Percentiles rank a stretch among this genome's conserved stretches.
Evolutionary conservation across 2,329 filamentous ascomycete species (phyloP).

Genomic region (Xylaria sp.): DNA sequence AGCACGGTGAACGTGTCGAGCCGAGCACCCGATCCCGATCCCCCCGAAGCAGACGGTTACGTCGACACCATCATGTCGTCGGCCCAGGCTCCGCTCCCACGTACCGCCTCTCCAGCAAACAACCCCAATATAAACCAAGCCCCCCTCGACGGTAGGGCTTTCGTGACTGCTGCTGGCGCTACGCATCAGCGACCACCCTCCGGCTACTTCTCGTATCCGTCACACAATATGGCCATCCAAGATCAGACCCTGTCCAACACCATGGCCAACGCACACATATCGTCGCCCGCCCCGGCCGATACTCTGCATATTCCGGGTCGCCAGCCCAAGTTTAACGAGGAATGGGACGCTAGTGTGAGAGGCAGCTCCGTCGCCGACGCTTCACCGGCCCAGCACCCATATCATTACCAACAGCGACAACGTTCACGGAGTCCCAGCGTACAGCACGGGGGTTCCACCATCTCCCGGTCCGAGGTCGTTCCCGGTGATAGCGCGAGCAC

Average conservation of each 20-base stretch:
- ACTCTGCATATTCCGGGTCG: slow-evolving; percentile 32
- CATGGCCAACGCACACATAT: slow-evolving; percentile 43
- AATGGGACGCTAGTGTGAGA: slow-evolving; percentile 72
- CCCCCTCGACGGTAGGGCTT: slow-evolving; percentile 26
- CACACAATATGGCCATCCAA: slow-evolving; percentile 35
- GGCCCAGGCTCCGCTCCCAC: slow-evolving; percentile 29
- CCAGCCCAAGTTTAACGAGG: slow-evolving; percentile 67
- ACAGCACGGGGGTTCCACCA: slow-evolving; percentile 67
- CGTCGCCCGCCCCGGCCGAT: slow-evolving; percentile 36
- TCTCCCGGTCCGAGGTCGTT: slow-evolving; percentile 56
- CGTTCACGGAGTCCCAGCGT: slow-evolving; percentile 45
- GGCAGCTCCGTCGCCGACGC: slow-evolving; percentile 68
- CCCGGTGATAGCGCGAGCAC: slow-evolving; percentile 47
- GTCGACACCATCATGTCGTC: slow-evolving; percentile 33
- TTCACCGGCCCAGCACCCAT: slow-evolving; percentile 31
- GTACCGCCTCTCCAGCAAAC: slow-evolving; percentile 7
- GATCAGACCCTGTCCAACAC: slow-evolving; percentile 47
- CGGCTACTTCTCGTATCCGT: slow-evolving; percentile 40
- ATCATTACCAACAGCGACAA: slow-evolving; percentile 29
- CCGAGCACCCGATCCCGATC: slow-evolving; percentile 11
- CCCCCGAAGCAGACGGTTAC: slow-evolving; percentile 14
- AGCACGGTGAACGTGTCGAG: background rate
- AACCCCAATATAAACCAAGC: slow-evolving; percentile 31
- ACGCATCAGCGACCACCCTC: slow-evolving; percentile 28
- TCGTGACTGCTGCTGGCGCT: slow-evolving; percentile 19